Percentiles rank a stretch among this genome's conserved stretches.
Conservation (phyloP, 495 filamentous ascomycete genomes). For the Cairneyella variabilis region DNA sequence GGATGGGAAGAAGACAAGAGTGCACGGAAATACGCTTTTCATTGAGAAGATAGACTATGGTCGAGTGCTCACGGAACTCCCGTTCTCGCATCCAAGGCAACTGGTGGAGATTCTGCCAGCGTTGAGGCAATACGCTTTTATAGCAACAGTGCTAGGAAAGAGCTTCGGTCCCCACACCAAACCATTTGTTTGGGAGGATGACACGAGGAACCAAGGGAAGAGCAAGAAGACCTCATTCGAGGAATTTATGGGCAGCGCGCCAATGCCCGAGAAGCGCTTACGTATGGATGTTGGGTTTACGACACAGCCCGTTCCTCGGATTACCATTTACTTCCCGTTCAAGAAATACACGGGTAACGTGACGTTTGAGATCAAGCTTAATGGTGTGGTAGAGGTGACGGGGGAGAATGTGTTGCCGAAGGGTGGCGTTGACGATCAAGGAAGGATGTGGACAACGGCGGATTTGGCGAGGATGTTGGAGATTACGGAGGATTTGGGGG, state of each 20-base stretch:
- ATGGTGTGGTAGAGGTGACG: constrained; percentile 51
- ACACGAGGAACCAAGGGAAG: constrained; percentile 4
- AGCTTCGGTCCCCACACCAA: constrained; percentile 41
- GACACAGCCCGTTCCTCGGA: constrained; percentile 39
- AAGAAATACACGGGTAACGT: constrained; percentile 36
- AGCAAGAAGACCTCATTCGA: constrained; percentile 33
- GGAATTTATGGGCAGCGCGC: constrained; percentile 28
- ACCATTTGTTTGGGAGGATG: background rate
- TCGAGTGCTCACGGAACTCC: constrained; percentile 62
- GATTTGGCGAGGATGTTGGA: constrained; percentile 36
- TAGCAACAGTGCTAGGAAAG: constrained; percentile 59
- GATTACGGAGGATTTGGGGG: constrained; percentile 46
- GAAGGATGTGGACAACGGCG: background rate
- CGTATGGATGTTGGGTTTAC: constrained; percentile 46
- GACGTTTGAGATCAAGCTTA: constrained; percentile 56
- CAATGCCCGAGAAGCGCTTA: constrained; percentile 10
- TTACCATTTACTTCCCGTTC: constrained; percentile 50
- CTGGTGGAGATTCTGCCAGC: constrained; percentile 71
- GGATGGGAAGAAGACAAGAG: constrained; percentile 40
- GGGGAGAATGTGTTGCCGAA: constrained; percentile 28
- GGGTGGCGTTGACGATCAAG: constrained; percentile 3
- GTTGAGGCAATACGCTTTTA: constrained; percentile 70
- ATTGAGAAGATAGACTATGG: constrained; percentile 68
- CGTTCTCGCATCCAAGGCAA: constrained; percentile 85
- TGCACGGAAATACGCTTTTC: constrained; percentile 66